Conservation (phyloP, 345 rosid species). For the Eucalyptus marginata region DNA sequence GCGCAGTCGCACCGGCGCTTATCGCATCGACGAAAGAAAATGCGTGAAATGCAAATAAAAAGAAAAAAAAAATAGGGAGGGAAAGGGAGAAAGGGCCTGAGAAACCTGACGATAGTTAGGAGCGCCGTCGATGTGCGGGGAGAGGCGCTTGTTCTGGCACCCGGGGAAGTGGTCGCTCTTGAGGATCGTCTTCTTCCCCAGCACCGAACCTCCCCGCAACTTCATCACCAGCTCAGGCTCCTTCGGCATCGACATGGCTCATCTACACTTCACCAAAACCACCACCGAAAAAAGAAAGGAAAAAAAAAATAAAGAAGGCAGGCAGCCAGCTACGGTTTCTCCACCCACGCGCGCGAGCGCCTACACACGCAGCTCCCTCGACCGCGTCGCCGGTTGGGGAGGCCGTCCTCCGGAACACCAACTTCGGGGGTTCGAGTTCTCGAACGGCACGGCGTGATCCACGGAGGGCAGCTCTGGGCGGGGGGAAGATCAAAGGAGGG, state of each 20-base stretch:
- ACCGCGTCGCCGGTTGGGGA: no score
- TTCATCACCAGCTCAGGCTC: slow-evolving; percentile 93
- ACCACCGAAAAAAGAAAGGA: no score
- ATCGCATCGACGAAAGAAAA: neutral
- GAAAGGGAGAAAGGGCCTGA: neutral
- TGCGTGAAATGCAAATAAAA: neutral
- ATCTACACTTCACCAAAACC: neutral
- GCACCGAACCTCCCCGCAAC: slow-evolving; percentile 82
- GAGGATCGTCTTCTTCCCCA: slow-evolving; percentile 88
- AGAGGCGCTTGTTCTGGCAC: slow-evolving; percentile 87
- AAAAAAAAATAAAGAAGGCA: neutral
- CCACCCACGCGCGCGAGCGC: neutral
- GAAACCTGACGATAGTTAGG: slow-evolving; percentile 94
- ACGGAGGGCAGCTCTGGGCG: no score
- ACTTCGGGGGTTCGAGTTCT: no score
- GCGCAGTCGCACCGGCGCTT: neutral
- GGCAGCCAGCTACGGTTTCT: neutral
- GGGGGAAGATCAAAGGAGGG: no score
- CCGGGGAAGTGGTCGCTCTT: slow-evolving; percentile 97
- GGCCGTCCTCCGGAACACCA: no score
- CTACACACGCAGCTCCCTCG: neutral
- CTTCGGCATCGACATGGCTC: slow-evolving; percentile 60
- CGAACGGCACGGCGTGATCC: no score
- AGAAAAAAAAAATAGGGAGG: neutral
- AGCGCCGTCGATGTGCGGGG: slow-evolving; percentile 89